Evolutionary conservation across 768 basidiomycete genomes (phyloP).

Genomic region (Baorangia bicolor): DNA sequence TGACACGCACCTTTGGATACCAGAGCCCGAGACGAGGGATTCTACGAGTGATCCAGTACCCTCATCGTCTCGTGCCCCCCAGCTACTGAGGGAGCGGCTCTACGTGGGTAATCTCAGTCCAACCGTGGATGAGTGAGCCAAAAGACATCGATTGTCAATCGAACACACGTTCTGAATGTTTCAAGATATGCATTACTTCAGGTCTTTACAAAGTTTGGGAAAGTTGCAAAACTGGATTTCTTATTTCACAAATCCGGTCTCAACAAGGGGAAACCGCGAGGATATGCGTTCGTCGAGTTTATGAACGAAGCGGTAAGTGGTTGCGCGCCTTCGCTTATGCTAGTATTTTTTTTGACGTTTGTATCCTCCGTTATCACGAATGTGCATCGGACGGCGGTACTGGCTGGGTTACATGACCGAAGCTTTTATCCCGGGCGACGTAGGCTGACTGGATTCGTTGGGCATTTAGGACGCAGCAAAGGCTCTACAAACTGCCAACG

Average conservation of each 20-base stretch:
- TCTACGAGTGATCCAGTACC: slow-evolving; percentile 17
- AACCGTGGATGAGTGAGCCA: slow-evolving; percentile 78
- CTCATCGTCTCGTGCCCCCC: slow-evolving; percentile 27
- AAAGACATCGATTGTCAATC: neutral
- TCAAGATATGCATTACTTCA: slow-evolving; percentile 83
- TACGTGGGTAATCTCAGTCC: slow-evolving; percentile 90
- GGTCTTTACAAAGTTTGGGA: slow-evolving; percentile 89
- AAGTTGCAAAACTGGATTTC: slow-evolving; percentile 89
- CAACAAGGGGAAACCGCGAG: slow-evolving; percentile 88
- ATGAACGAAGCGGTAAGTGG: slow-evolving; percentile 71
- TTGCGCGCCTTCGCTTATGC: slow-evolving; percentile 19
- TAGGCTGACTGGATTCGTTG: slow-evolving; percentile 24
- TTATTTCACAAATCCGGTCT: slow-evolving; percentile 93
- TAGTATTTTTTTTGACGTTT: slow-evolving; percentile 25
- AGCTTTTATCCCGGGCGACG: slow-evolving; percentile 9
- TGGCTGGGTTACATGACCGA: slow-evolving; percentile 20
- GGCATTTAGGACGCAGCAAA: slow-evolving; percentile 75
- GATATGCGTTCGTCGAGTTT: slow-evolving; percentile 94
- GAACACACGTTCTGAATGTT: slow-evolving; percentile 10
- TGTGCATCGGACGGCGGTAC: slow-evolving; percentile 19
- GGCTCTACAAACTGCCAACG: slow-evolving; percentile 71
- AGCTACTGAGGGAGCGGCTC: slow-evolving; percentile 65
- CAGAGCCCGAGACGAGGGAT: slow-evolving; percentile 24
- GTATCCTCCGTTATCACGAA: slow-evolving; percentile 21
- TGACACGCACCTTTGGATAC: slow-evolving; percentile 32